These are phyloP conservation scores for Lodderomyces theae DNA, from an alignment of 1,139 yeast genomes.

Conservation along the genomic window DNA sequence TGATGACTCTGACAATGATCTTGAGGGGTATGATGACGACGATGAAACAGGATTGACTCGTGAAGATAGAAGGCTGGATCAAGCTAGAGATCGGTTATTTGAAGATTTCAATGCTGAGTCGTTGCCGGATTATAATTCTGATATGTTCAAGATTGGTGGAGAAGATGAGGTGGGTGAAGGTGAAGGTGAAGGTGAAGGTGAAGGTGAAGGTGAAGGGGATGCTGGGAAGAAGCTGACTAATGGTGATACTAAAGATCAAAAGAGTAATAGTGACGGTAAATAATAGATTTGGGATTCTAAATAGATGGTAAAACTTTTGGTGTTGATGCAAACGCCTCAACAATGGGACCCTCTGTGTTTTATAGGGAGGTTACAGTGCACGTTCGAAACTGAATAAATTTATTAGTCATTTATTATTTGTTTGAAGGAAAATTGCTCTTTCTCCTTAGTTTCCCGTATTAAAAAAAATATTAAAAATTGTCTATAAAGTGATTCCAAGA, in stretches of 20 bases:
- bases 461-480: not conserved
- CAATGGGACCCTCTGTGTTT: no score
- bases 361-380: no score
- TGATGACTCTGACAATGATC: conserved; percentile 48
- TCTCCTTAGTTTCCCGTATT: not conserved
- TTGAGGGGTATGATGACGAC: conserved; percentile 25
- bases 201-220: not conserved
- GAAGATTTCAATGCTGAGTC: conserved; percentile 40
- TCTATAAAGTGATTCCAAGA: conserved; percentile 3
- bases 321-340: no score
- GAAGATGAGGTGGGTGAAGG: conserved; percentile 10
- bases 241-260: no score
- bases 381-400: no score
- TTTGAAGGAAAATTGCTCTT: not conserved
- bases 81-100: conserved; percentile 41
- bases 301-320: no score
- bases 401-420: not conserved
- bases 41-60: conserved; percentile 18
- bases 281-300: no score
- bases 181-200: not conserved
- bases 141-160: conserved; percentile 43
- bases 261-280: no score
- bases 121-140: conserved; percentile 41
- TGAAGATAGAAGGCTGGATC: conserved; percentile 21
- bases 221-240: no score